Base-by-base conservation (phyloP, 208 protist genomes). In the Leishmania amazonensis region DNA sequence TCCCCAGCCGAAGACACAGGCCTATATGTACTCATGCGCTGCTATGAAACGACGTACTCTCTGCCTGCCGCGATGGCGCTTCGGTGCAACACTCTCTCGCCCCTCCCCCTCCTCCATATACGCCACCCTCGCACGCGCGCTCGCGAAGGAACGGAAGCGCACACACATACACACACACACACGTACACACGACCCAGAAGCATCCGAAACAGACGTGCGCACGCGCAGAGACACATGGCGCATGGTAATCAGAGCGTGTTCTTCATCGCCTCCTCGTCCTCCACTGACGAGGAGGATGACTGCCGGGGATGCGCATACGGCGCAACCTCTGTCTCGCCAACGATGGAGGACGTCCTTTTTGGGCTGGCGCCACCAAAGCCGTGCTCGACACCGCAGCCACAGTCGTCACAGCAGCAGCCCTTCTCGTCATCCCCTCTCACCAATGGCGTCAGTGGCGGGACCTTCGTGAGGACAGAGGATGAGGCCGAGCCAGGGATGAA, bases 311-410 rank as follows among this genome's bases (percentile, higher is more conserved):
- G 35, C 51, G 3, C 70, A 19, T 28, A 28, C 70, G 24, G n/a
- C 21, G 21, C 68, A 3, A 8, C 31, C 35, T 0, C 68, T 1
- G 3, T 60, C 7, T 64, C 82, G 5, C 74, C 64, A 5, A 79
- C 82, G 15, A 85, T 85, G 82, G 82, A 85, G n/a, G 74, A 74
- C 40, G 31, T 85, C 11, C 42, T 85, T 15, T 85, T 76, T 68
- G 53, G 64, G 35, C 78, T 73, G 11, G 53, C 76, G 2, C 78
- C 84, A 38, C 72, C 76, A 31, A 40, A 67, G 31, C 58, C 38
- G 28, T 58, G 64, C 21, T 35, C 40, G 75, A n/a, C 19, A 51
- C n/a, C 75, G 53, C 75, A 45, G 51, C 42, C n/a, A 9, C 28
- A n/a, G 71, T 1, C 8, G 49, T 21, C 9, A 21, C 73, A 7